Percentiles rank a stretch among this genome's conserved stretches.
phyloP scores from a whole-genome alignment of 345 rosid genomes.

The Eucalyptus albens region DNA sequence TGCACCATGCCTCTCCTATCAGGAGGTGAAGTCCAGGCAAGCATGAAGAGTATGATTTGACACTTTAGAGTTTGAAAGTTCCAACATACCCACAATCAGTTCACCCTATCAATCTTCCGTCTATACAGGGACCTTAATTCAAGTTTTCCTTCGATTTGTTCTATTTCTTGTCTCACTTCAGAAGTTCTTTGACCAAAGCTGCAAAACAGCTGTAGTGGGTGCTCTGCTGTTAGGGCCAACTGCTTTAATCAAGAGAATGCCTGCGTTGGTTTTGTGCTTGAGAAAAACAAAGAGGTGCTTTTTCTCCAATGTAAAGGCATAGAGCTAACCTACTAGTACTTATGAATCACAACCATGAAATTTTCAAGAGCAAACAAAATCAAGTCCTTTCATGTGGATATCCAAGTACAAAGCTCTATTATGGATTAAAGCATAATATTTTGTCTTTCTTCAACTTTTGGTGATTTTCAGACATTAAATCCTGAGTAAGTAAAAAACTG shows the following conservation, averaged over 20 bases:
- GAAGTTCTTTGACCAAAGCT: not conserved
- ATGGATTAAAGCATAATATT: not conserved
- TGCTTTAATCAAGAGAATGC: not conserved
- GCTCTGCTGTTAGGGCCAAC: not conserved
- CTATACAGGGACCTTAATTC: not conserved
- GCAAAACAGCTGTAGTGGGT: not conserved
- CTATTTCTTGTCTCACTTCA: not conserved
- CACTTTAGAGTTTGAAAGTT: not conserved
- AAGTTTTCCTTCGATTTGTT: not conserved
- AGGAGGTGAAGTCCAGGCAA: not conserved
- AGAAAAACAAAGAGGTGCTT: not conserved
- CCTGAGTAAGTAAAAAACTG: not conserved
- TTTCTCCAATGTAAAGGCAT: not conserved
- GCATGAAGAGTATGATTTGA: not conserved
- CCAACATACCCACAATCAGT: not conserved
- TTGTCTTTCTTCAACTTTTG: not conserved
- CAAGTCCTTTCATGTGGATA: not conserved
- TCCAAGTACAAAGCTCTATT: not conserved
- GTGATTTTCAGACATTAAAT: not conserved
- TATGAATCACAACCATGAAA: not conserved
- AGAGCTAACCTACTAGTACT: not conserved
- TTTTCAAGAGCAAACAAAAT: not conserved
- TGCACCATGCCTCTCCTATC: not conserved
- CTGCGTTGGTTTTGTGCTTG: not conserved
- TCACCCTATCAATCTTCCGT: not conserved